phyloP scores from a whole-genome alignment of 345 rosid species.

The Pistacia atlantica region DNA sequence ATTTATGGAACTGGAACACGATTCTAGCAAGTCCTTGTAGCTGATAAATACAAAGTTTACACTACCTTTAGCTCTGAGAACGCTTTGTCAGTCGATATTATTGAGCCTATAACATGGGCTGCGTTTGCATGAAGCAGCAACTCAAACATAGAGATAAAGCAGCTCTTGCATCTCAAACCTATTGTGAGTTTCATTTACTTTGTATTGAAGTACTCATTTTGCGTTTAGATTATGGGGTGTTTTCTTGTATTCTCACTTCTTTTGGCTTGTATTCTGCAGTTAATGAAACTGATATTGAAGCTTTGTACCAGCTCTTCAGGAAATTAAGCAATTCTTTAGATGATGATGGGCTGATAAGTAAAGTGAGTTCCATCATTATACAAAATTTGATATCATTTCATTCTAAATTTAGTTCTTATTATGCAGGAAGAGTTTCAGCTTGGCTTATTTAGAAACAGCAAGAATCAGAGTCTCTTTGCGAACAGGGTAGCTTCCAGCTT shows the following conservation, averaged over 20 bases:
- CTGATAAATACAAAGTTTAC: neutral
- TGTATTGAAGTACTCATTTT: neutral
- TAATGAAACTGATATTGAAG: slow-evolving; percentile 53
- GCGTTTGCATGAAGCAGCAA: slow-evolving; percentile 29
- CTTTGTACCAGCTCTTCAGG: slow-evolving; percentile 58
- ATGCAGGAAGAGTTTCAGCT: slow-evolving; percentile 74
- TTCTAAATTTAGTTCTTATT: neutral
- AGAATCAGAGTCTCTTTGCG: slow-evolving; percentile 46
- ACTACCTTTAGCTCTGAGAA: neutral
- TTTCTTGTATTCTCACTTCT: neutral
- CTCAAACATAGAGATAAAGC: slow-evolving; percentile 18
- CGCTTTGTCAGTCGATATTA: neutral
- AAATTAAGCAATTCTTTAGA: slow-evolving; percentile 59
- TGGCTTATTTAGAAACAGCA: slow-evolving; percentile 61
- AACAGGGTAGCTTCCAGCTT: slow-evolving; percentile 38
- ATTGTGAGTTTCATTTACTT: slow-evolving; percentile 21
- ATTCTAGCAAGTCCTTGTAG: neutral
- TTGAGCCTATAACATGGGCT: slow-evolving; percentile 27
- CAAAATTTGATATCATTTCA: neutral
- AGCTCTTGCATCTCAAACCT: slow-evolving; percentile 37
- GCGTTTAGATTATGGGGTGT: neutral
- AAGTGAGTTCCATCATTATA: slow-evolving; percentile 36
- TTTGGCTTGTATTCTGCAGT: slow-evolving; percentile 38
- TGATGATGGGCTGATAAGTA: slow-evolving; percentile 63
- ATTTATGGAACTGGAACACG: neutral